A percentile compares a stretch with the other conserved stretches of the same genome.
phyloP scores from a whole-genome alignment of 306 rosid species.

The Notholithocarpus densiflorus region DNA sequence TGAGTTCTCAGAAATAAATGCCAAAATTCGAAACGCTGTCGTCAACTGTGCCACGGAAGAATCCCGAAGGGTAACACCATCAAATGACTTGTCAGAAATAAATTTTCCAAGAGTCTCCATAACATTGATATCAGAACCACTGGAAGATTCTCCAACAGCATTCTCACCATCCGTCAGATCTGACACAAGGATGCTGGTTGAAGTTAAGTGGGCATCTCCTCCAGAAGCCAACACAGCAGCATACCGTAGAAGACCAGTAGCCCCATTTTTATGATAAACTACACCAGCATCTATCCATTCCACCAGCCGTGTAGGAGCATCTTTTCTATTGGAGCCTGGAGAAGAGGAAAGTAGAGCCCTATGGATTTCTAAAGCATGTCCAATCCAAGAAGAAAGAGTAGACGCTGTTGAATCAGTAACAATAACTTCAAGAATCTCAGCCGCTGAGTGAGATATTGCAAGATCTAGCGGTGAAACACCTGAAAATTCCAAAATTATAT shows the following conservation, averaged over 20 bases:
- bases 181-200: conserved; percentile 66
- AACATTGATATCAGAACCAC: conserved; percentile 82
- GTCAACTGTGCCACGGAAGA: conserved; percentile 92
- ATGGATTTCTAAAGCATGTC: conserved; percentile 84
- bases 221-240: conserved; percentile 96
- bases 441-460: conserved; percentile 89
- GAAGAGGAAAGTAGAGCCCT: conserved; percentile 87
- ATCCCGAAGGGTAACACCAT: conserved; percentile 84
- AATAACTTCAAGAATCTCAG: conserved; percentile 96
- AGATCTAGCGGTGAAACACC: conserved; percentile 82
- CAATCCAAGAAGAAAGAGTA: conserved; percentile 83
- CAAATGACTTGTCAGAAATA: conserved; percentile 88
- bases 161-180: conserved; percentile 86
- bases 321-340: conserved; percentile 91
- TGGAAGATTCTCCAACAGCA: conserved; percentile 71
- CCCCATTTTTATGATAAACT: conserved; percentile 88
- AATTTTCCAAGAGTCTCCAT: conserved; percentile 93
- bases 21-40: conserved; percentile 87
- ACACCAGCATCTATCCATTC: conserved; percentile 99
- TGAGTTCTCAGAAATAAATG: conserved; percentile 90
- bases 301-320: conserved; percentile 91
- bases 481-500: conserved; percentile 34
- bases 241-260: conserved; percentile 78
- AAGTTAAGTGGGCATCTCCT: conserved; percentile 88
- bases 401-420: conserved; percentile 91